Base-by-base conservation (phyloP, 208 protist species). In the Angomonas ambiguus region DNA sequence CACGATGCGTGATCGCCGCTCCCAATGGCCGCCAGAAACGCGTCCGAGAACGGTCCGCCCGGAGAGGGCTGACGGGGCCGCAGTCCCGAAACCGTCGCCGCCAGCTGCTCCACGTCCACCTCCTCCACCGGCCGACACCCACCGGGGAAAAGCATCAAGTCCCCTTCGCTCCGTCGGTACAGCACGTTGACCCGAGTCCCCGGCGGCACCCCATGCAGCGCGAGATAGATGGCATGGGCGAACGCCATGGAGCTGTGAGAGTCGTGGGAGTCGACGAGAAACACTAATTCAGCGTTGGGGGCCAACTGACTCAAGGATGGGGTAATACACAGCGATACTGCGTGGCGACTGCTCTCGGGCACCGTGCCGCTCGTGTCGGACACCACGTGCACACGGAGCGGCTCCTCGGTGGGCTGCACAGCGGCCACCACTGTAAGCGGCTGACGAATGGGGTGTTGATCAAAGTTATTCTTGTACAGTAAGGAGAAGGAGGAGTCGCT, bases 271-370 rank as follows among this genome's bases (percentile, higher is more conserved):
- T 94, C 85, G 0, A 91, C 55, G 4, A 91, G 30, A 34, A 94
- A 79, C 1, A 94, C 51, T 8, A 91, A 58, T 70, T 94, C 88
- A 0, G 79, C 69, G 63, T 94, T 94, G 64, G 51, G 63, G 6
- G 56, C 53, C 30, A 51, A 67, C 45, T 51, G 63, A n/a, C 58
- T 45, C 27, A 91, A 61, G 18, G 60, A 51, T 8, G 87, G 87
- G 1, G 83, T 80, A 45, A 93, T 69, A 30, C 45, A 67, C 25
- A 92, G 41, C 1, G 69, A 74, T 18, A 89, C 56, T 6, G 80
- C 88, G 48, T 82, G 59, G 27, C 65, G 67, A 0, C 71, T 38
- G 25, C 79, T 61, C 31, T 66, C 73, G 51, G 68, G 38, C 45
- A 56, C 25, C 32, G 22, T 42, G n/a, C n/a, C 27, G 2, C 30